Conservation (phyloP, 345 rosid genomes). For the Murraya paniculata region DNA sequence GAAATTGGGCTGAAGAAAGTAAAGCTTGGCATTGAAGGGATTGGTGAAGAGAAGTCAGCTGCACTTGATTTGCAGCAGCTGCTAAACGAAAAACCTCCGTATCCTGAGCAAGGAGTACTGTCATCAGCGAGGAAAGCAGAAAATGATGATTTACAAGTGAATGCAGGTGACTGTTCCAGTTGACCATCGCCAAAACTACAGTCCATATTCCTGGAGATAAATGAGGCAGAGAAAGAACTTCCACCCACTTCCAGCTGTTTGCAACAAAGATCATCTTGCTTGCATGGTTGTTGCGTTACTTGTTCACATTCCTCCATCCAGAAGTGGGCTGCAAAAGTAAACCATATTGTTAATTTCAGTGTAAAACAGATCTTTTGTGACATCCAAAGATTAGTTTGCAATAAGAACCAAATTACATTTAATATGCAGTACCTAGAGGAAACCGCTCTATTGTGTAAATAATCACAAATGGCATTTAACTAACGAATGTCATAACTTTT, state of each 20-base stretch:
- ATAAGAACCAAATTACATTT: not conserved
- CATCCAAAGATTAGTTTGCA: not conserved
- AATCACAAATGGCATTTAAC: not conserved
- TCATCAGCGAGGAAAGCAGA: slow-evolving; percentile 44
- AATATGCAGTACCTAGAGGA: not conserved
- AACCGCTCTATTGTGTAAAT: not conserved
- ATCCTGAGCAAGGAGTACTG: slow-evolving; percentile 21
- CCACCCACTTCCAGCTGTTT: slow-evolving; percentile 38
- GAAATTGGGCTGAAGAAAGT: slow-evolving; percentile 51
- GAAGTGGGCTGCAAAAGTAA: slow-evolving; percentile 50
- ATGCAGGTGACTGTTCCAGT: slow-evolving; percentile 30
- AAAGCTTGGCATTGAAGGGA: slow-evolving; percentile 71
- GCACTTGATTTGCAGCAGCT: slow-evolving; percentile 36
- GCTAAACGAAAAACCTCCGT: slow-evolving; percentile 58
- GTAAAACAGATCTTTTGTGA: not conserved
- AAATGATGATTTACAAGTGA: slow-evolving; percentile 51
- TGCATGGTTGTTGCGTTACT: slow-evolving; percentile 31
- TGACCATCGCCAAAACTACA: slow-evolving; percentile 51
- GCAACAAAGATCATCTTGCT: slow-evolving; percentile 28
- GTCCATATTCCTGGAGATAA: slow-evolving; percentile 43
- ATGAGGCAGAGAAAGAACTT: slow-evolving; percentile 40
- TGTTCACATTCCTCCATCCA: slow-evolving; percentile 60
- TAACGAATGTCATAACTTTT: not conserved
- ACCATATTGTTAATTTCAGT: not conserved
- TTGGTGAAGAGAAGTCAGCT: slow-evolving; percentile 33